Percentiles rank a stretch among this genome's conserved stretches.
phyloP scores from a whole-genome alignment of 257 asterid species.

The Scutellaria galericulata region DNA sequence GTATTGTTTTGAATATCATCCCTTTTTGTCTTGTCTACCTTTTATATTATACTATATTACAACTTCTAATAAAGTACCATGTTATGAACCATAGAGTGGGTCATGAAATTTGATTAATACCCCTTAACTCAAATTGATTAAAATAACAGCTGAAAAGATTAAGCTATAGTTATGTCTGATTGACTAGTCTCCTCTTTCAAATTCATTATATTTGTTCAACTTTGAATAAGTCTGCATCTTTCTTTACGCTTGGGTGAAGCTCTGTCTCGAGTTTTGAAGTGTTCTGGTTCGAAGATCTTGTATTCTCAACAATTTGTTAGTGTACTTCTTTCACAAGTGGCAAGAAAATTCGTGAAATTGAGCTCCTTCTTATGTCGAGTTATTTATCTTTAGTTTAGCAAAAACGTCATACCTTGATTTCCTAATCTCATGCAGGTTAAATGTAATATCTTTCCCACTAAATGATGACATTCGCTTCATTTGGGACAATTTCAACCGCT shows the following conservation, averaged over 20 bases:
- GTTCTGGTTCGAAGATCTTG: neutral
- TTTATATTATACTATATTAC: neutral
- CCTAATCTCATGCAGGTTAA: neutral
- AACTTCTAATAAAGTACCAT: neutral
- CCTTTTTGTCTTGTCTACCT: neutral
- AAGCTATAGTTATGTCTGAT: neutral
- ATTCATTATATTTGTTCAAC: neutral
- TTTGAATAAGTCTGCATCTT: neutral
- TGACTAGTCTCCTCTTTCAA: neutral
- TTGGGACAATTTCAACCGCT: neutral
- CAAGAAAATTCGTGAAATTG: neutral
- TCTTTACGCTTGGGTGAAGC: neutral
- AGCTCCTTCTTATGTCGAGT: neutral
- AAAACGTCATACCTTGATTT: neutral
- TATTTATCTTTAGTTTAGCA: neutral
- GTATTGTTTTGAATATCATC: conserved; percentile 7
- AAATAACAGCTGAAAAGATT: neutral
- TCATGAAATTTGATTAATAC: neutral
- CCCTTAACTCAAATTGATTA: neutral
- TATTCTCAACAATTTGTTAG: neutral
- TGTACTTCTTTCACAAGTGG: neutral
- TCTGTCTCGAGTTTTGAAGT: neutral
- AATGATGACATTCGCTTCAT: neutral
- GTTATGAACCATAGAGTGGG: neutral
- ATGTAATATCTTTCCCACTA: neutral